Percentiles rank a stretch among this genome's conserved stretches.
These are phyloP conservation scores for Fraxinus angustifolia DNA, from an alignment of 305 asterid genomes.

Conservation along the genomic window DNA sequence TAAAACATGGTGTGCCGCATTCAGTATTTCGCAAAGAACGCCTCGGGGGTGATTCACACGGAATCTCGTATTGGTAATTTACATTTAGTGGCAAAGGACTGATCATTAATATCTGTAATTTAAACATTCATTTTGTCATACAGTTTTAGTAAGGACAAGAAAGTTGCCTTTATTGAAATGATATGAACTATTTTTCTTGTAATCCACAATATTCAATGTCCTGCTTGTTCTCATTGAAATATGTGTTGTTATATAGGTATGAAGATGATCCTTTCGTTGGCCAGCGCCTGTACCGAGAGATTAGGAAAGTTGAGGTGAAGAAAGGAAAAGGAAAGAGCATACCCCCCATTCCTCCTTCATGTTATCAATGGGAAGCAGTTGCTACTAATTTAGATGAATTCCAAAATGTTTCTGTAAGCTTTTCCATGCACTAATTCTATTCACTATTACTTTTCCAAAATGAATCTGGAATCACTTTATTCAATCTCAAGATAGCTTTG, in stretches of 20 bases:
- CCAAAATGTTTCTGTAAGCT: conserved; percentile 77
- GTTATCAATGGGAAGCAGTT: conserved; percentile 93
- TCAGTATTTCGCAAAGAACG: conserved; percentile 87
- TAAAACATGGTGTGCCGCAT: conserved; percentile 69
- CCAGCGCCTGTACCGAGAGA: conserved; percentile 88
- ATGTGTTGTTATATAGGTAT: conserved; percentile 49
- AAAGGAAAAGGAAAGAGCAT: conserved; percentile 79
- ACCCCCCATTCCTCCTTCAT: conserved; percentile 72
- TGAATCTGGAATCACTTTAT: not conserved
- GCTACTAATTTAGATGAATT: conserved; percentile 94
- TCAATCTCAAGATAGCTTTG: not conserved
- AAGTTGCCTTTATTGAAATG: not conserved
- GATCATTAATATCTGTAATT: conserved; percentile 7
- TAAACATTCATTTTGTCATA: conserved; percentile 13
- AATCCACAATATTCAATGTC: conserved; percentile 12
- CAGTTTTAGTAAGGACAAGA: not conserved
- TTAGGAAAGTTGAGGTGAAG: conserved; percentile 80
- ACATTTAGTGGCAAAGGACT: conserved; percentile 7
- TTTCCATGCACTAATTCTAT: not conserved
- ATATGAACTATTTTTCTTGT: conserved; percentile 9
- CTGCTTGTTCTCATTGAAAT: conserved; percentile 6
- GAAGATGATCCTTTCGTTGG: conserved; percentile 89
- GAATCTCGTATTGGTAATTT: conserved; percentile 83
- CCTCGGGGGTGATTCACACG: conserved; percentile 88
- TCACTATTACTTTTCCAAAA: not conserved